Evolutionary conservation across 768 basidiomycete genomes (phyloP).

Genomic region (Lyophyllum decastes): DNA sequence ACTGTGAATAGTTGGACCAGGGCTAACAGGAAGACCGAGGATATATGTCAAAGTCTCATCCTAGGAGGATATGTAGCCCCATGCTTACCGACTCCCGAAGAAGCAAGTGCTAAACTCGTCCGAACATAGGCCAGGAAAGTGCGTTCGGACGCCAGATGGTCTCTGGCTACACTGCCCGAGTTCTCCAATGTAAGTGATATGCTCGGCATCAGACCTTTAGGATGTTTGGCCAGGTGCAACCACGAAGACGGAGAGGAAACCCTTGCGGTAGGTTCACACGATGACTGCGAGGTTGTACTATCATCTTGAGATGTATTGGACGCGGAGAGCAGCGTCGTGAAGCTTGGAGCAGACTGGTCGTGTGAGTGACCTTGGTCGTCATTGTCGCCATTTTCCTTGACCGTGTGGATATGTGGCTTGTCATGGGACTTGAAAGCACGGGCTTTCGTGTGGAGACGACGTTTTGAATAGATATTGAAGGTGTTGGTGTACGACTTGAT

Average conservation of each 20-base stretch:
- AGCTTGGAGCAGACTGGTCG: neutral
- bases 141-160: constrained; percentile 54
- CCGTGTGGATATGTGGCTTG: neutral
- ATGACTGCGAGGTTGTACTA: neutral
- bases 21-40: constrained; percentile 4
- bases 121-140: constrained; percentile 57
- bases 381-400: neutral
- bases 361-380: neutral
- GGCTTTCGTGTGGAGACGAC: constrained; percentile 7
- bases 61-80: neutral
- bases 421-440: neutral
- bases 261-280: constrained; percentile 1
- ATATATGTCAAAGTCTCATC: neutral
- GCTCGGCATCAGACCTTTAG: neutral
- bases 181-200: constrained; percentile 40
- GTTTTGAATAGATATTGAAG: constrained; percentile 6
- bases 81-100: constrained; percentile 43
- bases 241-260: neutral
- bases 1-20: constrained; percentile 24
- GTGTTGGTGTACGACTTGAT: constrained; percentile 9
- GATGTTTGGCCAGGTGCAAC: neutral
- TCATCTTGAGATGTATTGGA: neutral
- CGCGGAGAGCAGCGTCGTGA: constrained; percentile 2
- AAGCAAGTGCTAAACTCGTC: constrained; percentile 52
- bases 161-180: constrained; percentile 51